A percentile compares a stretch with the other conserved stretches of the same genome.
These are phyloP conservation scores for Wallacemonas rigidus DNA, from an alignment of 208 protist species.

Conservation along the genomic window DNA sequence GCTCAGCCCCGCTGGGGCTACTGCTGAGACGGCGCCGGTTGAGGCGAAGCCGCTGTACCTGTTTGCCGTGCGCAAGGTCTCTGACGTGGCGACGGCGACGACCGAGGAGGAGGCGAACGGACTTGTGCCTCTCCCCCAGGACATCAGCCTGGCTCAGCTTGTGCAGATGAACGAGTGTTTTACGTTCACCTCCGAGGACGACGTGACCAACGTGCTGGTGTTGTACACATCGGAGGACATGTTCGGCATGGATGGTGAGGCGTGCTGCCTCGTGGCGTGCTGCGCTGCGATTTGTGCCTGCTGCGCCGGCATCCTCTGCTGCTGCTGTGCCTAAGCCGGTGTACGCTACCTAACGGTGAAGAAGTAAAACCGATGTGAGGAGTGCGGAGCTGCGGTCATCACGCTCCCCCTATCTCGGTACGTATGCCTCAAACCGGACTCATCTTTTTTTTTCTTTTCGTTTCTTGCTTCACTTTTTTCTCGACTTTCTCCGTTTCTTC, in stretches of 20 bases:
- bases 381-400: no score
- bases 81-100: conserved; percentile 8
- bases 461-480: no score
- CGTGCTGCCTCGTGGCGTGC: neutral
- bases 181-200: neutral
- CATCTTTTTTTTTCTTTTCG: no score
- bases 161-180: neutral
- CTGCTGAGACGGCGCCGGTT: neutral
- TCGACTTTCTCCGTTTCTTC: no score
- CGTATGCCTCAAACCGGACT: no score
- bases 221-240: neutral
- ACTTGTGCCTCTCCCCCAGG: neutral
- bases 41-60: conserved; percentile 15
- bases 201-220: neutral
- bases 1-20: neutral
- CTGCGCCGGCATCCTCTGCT: conserved; percentile 7
- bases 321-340: neutral
- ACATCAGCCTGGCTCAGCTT: neutral
- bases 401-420: no score
- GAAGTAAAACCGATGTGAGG: neutral
- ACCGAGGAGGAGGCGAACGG: conserved; percentile 17
- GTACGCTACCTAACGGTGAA: neutral
- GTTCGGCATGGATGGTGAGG: neutral
- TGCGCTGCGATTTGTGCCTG: conserved; percentile 2
- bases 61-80: conserved; percentile 9